Conservation (phyloP, 2,329 filamentous ascomycete genomes). For the Colletotrichum orchidophilum region DNA sequence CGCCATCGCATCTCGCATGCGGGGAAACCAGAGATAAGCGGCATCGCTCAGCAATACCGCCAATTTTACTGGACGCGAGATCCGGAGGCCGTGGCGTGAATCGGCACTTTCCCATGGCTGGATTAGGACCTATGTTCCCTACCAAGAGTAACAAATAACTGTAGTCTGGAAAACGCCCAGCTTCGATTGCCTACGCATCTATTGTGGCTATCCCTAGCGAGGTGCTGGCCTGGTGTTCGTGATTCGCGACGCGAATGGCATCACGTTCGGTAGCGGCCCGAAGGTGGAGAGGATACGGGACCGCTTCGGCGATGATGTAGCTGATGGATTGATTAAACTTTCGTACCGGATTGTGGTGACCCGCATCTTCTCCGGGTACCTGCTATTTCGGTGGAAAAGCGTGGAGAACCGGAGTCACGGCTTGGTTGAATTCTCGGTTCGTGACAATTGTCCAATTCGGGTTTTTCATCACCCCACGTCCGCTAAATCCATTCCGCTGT, state of each 20-base stretch:
- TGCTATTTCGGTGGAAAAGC: no score
- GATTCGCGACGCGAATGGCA: not conserved
- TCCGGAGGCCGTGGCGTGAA: not conserved
- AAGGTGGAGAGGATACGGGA: slow-evolving; percentile 25
- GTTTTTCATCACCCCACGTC: no score
- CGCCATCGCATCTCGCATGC: not conserved
- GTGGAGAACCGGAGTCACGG: no score
- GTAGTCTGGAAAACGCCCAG: no score
- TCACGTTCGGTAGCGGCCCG: not conserved
- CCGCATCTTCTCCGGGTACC: no score
- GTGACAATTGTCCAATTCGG: no score
- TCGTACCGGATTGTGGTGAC: no score
- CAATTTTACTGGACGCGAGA: not conserved
- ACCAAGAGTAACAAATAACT: not conserved
- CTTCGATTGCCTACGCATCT: no score
- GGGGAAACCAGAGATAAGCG: not conserved
- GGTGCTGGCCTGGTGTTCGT: not conserved
- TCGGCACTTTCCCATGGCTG: not conserved
- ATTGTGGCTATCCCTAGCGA: no score
- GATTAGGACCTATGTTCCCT: not conserved
- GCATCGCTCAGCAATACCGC: not conserved
- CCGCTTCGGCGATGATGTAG: not conserved
- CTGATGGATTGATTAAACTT: no score
- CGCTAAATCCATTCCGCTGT: no score
- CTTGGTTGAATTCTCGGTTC: no score